phyloP scores from a whole-genome alignment of 2,329 filamentous ascomycete genomes.

The Rhinocladiella similis region DNA sequence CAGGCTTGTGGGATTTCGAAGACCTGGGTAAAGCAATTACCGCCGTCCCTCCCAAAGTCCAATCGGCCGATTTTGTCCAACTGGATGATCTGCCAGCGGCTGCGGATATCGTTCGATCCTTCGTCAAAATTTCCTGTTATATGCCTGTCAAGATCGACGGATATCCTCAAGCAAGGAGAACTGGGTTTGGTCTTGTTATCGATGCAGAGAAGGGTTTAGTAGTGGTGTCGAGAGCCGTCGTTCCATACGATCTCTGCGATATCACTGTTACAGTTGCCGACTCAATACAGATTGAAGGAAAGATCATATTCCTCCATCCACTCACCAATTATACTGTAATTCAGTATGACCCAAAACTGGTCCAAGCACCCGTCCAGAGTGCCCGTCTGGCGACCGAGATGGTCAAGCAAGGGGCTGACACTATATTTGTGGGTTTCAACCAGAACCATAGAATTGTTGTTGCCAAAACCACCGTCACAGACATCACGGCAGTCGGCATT shows the following conservation, averaged over 20 bases:
- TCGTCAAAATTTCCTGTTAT: slow-evolving; percentile 87
- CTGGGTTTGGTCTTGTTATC: slow-evolving; percentile 94
- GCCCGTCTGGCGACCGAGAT: slow-evolving; percentile 77
- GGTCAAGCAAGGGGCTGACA: slow-evolving; percentile 90
- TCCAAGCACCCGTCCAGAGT: slow-evolving; percentile 90
- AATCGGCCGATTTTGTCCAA: slow-evolving; percentile 87
- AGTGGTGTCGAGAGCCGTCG: slow-evolving; percentile 87
- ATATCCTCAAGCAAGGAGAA: slow-evolving; percentile 92
- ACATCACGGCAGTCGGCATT: slow-evolving; percentile 95
- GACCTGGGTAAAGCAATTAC: slow-evolving; percentile 81
- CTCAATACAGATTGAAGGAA: slow-evolving; percentile 90
- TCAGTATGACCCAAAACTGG: slow-evolving; percentile 88
- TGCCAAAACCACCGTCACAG: slow-evolving; percentile 90
- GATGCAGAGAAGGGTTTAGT: slow-evolving; percentile 95
- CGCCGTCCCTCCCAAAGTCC: slow-evolving; percentile 67
- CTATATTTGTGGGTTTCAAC: slow-evolving; percentile 98
- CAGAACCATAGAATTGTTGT: slow-evolving; percentile 92
- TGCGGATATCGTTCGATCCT: slow-evolving; percentile 91
- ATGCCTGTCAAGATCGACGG: slow-evolving; percentile 97
- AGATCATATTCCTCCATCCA: slow-evolving; percentile 93
- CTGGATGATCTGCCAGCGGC: slow-evolving; percentile 85
- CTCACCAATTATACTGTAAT: slow-evolving; percentile 96
- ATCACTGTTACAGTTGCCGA: slow-evolving; percentile 96
- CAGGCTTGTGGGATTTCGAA: slow-evolving; percentile 91
- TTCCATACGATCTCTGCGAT: slow-evolving; percentile 95